Evolutionary conservation across 768 basidiomycete genomes (phyloP), one percentile per base, ranked within the genome.

Genomic region (Rhodotorula diobovata): DNA sequence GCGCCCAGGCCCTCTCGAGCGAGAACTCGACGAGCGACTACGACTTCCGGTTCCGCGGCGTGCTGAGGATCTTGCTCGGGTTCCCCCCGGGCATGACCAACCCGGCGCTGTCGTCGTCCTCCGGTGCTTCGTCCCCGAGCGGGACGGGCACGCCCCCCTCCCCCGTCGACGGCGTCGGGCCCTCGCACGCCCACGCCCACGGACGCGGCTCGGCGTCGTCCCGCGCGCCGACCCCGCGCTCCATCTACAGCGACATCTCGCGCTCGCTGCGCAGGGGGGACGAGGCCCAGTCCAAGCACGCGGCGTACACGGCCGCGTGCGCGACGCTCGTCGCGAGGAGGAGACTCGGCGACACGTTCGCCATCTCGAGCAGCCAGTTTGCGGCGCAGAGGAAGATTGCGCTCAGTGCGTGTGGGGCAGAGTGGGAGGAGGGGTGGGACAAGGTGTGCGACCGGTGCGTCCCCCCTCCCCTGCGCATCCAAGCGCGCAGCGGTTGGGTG

Each of bases 11-110:
- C 6, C 54, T 74, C 28, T 61, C 73, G 14, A 41, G 43, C 28
- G 67, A 75, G 45, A 68, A 70, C 43, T 76, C 70, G 48, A 43
- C 69, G 39, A 57, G 66, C 50, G 70, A 75, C 41, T 75, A 69
- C 48, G 76, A 76, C 65, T 78, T 76, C 56, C 71, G 75, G 21
- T 76, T 68, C 51, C 73, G 71, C 25, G 76, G 75, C 16, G 76
- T 76, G 32, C 62, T 76, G 28, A 53, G 68, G 14, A 73, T 76
- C 65, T 60, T 76, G 11, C 64, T 58, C 37, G 76, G 73, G 32
- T 78, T 78, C 58, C 67, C 71, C 18, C 53, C 46, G 20, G 67
- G 64, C 55, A 41, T n/a, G 23, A 58, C 56, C 45, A 65, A 57
- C 46, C 63, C 63, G 5, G 16, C 39, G 18, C 63, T 64, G 6